These are phyloP conservation scores for Lignosus rhinocerotis DNA, from an alignment of 1,284 basidiomycete genomes.

Conservation along the genomic window DNA sequence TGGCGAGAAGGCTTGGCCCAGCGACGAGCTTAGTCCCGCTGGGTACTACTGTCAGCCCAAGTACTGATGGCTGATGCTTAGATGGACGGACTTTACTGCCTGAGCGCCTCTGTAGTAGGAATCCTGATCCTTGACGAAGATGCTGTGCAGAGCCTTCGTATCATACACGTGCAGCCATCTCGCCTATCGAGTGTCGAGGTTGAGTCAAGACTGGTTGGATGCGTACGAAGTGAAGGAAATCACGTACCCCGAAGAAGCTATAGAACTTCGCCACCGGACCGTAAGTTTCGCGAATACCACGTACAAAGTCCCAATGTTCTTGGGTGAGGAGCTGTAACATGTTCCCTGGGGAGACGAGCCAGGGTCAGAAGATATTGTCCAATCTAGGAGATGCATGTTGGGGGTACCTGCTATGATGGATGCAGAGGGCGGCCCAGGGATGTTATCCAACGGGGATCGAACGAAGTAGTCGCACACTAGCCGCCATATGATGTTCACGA, in stretches of 20 bases:
- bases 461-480: conserved; percentile 1
- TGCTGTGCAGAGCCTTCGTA: conserved; percentile 6
- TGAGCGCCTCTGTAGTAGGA: not conserved
- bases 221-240: too few species aligned
- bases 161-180: conserved; percentile 7
- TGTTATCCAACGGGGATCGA: conserved; percentile 4
- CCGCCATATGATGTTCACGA: not conserved
- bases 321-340: conserved; percentile 15
- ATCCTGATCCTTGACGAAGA: conserved; percentile 15
- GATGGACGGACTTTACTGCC: not conserved
- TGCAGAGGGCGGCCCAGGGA: conserved; percentile 5
- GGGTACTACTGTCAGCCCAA: not conserved
- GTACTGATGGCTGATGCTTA: not conserved
- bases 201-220: not conserved
- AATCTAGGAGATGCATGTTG: not conserved
- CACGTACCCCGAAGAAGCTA: conserved; percentile 20
- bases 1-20: conserved; percentile 2
- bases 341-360: conserved; percentile 14
- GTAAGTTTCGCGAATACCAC: conserved; percentile 14
- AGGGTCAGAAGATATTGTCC: not conserved
- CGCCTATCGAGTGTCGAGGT: not conserved
- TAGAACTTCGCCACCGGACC: conserved; percentile 18
- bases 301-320: conserved; percentile 20
- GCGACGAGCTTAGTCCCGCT: not conserved
- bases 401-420: conserved; percentile 4